Evolutionary conservation across 495 filamentous ascomycete genomes (phyloP).

Genomic region (Tuber indicum): DNA sequence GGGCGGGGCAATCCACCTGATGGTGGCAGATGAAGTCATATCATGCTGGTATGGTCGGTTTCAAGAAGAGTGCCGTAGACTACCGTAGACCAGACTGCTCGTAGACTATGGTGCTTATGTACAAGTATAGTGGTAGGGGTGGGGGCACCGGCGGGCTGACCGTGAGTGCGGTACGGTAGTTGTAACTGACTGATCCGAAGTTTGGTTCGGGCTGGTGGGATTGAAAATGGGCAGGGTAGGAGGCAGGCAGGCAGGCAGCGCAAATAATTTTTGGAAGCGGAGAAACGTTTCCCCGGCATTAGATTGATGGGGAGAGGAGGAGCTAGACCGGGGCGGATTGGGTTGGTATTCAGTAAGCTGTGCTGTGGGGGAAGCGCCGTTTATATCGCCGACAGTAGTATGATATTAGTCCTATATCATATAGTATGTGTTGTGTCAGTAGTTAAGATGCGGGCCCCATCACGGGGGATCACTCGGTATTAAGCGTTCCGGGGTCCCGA

Average conservation of each 20-base stretch:
- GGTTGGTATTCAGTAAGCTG: neutral
- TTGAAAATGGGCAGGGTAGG: neutral
- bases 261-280: neutral
- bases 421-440: neutral
- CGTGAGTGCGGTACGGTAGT: neutral
- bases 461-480: neutral
- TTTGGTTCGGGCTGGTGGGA: neutral
- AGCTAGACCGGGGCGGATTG: neutral
- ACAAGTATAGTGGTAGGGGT: neutral
- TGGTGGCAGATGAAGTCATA: neutral
- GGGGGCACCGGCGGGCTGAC: neutral
- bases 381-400: neutral
- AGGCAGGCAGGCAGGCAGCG: neutral
- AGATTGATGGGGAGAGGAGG: neutral
- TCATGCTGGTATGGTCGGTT: neutral
- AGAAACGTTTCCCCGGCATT: neutral
- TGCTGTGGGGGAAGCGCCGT: neutral
- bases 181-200: neutral
- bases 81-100: neutral
- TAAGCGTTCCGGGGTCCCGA: neutral
- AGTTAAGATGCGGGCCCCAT: neutral
- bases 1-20: neutral
- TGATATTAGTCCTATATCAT: neutral
- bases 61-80: neutral
- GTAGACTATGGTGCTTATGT: neutral